phyloP scores from a whole-genome alignment of 116 monocot genomes.

The Dioscorea cayenensis region DNA sequence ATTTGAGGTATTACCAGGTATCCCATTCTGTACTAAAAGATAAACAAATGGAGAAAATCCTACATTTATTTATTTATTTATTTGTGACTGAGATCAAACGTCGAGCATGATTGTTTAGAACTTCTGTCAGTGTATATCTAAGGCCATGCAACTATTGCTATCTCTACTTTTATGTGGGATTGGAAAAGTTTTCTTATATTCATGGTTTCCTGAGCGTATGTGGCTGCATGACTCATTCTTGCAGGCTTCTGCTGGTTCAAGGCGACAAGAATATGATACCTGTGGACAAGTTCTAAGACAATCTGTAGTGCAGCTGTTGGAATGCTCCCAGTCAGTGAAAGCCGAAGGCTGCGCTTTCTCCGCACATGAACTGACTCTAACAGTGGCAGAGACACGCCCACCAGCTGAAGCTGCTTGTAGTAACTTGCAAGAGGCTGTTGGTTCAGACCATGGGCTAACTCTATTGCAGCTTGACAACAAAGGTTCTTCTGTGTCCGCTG shows the following conservation, averaged over 20 bases:
- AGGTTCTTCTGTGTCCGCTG: constrained; percentile 16
- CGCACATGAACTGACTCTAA: constrained; percentile 27
- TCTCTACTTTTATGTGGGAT: no score
- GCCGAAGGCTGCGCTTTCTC: constrained; percentile 24
- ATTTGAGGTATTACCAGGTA: no score
- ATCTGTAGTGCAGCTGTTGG: constrained; percentile 9
- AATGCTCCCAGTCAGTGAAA: constrained; percentile 21
- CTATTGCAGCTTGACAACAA: constrained; percentile 26
- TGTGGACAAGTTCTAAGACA: constrained; percentile 31
- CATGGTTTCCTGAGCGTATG: no score
- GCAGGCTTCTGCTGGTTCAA: constrained; percentile 30
- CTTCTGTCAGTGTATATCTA: no score
- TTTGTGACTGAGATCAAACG: no score
- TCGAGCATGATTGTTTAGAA: no score
- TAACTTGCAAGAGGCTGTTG: constrained; percentile 33
- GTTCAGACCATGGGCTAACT: constrained; percentile 21
- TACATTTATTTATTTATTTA: no score
- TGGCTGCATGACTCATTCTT: constrained; percentile 9
- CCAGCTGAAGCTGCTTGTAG: constrained; percentile 26
- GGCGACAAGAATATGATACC: constrained; percentile 28
- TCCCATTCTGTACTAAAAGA: no score
- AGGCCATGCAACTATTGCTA: no score
- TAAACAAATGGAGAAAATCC: no score
- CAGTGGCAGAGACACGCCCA: constrained; percentile 11
- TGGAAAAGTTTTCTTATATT: no score